Percentiles rank a stretch among this genome's conserved stretches.
Conservation (phyloP, 1,139 yeast genomes). For the Barnettozyma hawaiiensis region DNA sequence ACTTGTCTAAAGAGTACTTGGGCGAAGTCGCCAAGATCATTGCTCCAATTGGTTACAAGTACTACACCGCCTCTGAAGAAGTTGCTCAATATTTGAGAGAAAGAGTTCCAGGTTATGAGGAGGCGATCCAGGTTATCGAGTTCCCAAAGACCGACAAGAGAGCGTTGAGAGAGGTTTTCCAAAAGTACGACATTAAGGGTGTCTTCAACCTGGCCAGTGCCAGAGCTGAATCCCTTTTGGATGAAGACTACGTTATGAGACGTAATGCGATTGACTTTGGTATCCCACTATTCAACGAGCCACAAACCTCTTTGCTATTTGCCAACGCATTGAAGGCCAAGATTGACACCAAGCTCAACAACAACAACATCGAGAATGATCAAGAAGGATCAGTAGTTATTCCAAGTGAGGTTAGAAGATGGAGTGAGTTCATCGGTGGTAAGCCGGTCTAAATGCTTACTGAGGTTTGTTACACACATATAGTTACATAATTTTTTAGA, state of each 20-base stretch:
- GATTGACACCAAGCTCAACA: conserved; percentile 48
- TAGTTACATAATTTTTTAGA: background rate
- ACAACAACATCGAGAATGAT: too few relatives aligned
- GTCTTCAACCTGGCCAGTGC: conserved; percentile 90
- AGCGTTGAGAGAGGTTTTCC: conserved; percentile 88
- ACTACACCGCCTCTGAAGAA: conserved; percentile 66
- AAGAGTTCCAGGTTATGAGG: conserved; percentile 38
- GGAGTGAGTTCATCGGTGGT: conserved; percentile 96
- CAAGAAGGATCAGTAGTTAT: conserved; percentile 46
- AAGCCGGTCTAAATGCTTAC: conserved; percentile 60
- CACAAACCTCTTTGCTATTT: conserved; percentile 83
- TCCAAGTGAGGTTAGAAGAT: conserved; percentile 84
- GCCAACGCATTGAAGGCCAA: conserved; percentile 77
- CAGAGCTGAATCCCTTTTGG: conserved; percentile 78
- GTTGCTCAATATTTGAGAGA: conserved; percentile 64
- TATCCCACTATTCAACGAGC: conserved; percentile 93
- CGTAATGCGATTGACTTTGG: conserved; percentile 98
- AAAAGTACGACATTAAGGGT: conserved; percentile 71
- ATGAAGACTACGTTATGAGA: conserved; percentile 95
- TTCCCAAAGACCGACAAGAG: conserved; percentile 93
- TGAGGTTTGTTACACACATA: too few relatives aligned
- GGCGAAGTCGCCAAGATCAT: conserved; percentile 69
- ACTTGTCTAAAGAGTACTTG: conserved; percentile 62
- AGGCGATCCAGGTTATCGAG: conserved; percentile 67
- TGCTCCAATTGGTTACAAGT: conserved; percentile 72